Base-by-base conservation (phyloP, 495 filamentous ascomycete genomes). In the Amniculicola lignicola region DNA sequence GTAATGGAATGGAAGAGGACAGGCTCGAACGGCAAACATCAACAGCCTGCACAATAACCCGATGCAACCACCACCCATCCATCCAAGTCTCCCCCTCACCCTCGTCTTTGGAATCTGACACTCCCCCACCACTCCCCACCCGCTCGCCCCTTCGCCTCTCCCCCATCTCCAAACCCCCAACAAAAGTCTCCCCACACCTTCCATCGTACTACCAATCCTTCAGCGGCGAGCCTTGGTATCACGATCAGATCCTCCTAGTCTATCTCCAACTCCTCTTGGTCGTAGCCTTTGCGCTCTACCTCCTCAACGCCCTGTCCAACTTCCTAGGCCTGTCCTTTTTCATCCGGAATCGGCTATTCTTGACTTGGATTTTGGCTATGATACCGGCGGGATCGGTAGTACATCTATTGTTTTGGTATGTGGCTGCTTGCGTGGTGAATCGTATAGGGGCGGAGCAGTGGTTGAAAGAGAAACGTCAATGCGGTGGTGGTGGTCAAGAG, bases 241-340 rank as follows among this genome's bases (percentile, higher is more conserved):
- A 4, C 15, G 45, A 40, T 36, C 52, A 44, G 15, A 16, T 62
- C 31, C 14, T 46, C 10, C 59, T 62, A 23, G 28, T 46, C 0
- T 19, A 52, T 15, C 24, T 57, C 23, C 44, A 62, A 38, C 38
- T 62, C 28, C 31, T 51, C 9, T 14, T 39, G 6, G 23, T 52
- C n/a, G 53, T 14, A 1, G 35, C 18, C 21, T 62, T 62, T 40
- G 24, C 28, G 6, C 48, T 57, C 1, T 57, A 22, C 27, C 47
- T 62, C 2, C 51, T 52, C 7, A 39, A 46, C 33, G 18, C 12
- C 6, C 15, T 52, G 10, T 24, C 23, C 37, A 33, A 43, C 21
- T 52, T 62, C 53, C 45, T 62, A 2, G 52, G 59, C 40, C 24
- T 62, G 18, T 31, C 38, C 0, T 19, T 28, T 33, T 40, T 62